Evolutionary conservation across 805 yeast genomes (phyloP).

Genomic region (Candida ortonii): DNA sequence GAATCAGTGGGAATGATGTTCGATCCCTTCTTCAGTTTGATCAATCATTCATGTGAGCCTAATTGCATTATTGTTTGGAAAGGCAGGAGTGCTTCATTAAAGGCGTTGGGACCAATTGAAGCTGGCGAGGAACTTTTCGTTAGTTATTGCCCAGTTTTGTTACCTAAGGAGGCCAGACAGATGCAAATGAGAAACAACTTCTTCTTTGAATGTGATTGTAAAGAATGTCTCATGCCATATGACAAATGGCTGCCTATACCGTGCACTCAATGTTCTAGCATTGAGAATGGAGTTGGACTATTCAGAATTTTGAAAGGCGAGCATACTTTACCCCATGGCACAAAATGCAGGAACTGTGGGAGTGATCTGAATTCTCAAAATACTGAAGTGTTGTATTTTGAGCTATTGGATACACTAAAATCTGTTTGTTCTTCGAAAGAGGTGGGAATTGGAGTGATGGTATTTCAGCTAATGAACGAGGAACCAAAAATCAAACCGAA

Average conservation of each 20-base stretch:
- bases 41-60: conserved; percentile 42
- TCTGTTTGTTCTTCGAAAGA: conserved; percentile 9
- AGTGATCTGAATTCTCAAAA: neutral
- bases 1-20: conserved; percentile 35
- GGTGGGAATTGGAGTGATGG: conserved; percentile 2
- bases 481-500: conserved; percentile 1
- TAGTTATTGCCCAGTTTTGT: conserved; percentile 28
- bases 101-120: conserved; percentile 20
- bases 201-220: conserved; percentile 36
- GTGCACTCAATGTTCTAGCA: conserved; percentile 25
- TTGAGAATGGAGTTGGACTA: conserved; percentile 13
- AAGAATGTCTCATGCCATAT: conserved; percentile 20
- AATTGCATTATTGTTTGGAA: conserved; percentile 29
- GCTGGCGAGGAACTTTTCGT: conserved; percentile 31
- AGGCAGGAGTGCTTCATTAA: conserved; percentile 18
- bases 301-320: conserved; percentile 4
- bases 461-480: conserved; percentile 5
- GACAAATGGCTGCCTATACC: conserved; percentile 31
- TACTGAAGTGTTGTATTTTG: neutral
- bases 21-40: conserved; percentile 37
- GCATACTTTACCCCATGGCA: conserved; percentile 4
- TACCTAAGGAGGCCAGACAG: conserved; percentile 32
- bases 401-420: conserved; percentile 5
- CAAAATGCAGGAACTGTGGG: conserved; percentile 1
- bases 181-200: conserved; percentile 29